Conservation (phyloP, 352 stramenopile species). For the Nothophytophthora sp. region DNA sequence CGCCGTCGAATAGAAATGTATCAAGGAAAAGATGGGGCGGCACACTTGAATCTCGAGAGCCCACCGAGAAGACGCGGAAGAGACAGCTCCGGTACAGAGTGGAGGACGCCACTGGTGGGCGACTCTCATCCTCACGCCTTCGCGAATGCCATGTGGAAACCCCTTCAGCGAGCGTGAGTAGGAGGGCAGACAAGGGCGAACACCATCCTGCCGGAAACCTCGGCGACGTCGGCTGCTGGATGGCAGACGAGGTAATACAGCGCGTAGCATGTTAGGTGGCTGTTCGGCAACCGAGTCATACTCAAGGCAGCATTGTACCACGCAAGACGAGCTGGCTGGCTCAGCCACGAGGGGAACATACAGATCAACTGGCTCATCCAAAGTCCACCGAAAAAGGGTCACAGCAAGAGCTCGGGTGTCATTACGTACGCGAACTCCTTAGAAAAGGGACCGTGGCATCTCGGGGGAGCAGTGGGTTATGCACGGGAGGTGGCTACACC, state of each 20-base stretch:
- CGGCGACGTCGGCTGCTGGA: constrained; percentile 20
- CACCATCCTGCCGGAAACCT: constrained; percentile 30
- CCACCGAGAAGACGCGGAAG: constrained; percentile 30
- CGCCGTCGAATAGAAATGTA: constrained; percentile 19
- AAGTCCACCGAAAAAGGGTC: too few species aligned
- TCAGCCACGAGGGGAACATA: too few species aligned
- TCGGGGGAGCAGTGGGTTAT: constrained; percentile 10
- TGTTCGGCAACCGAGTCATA: too few species aligned
- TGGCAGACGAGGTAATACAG: too few species aligned
- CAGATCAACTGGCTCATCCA: too few species aligned
- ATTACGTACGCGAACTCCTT: constrained; percentile 19
- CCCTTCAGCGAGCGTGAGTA: constrained; percentile 5
- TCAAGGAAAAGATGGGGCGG: constrained; percentile 5
- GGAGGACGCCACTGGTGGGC: constrained; percentile 9
- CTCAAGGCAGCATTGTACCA: too few species aligned
- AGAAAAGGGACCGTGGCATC: constrained; percentile 10
- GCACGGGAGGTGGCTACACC: constrained; percentile 34
- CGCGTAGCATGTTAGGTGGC: too few species aligned
- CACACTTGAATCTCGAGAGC: constrained; percentile 25
- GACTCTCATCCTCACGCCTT: constrained; percentile 18
- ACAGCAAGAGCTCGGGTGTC: constrained; percentile 7
- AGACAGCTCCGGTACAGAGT: constrained; percentile 22
- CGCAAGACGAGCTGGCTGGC: too few species aligned
- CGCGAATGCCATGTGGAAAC: constrained; percentile 30
- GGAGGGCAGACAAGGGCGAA: constrained; percentile 24